These are phyloP conservation scores for Penicilliopsis zonata DNA, from an alignment of 495 filamentous ascomycete genomes.

Conservation along the genomic window DNA sequence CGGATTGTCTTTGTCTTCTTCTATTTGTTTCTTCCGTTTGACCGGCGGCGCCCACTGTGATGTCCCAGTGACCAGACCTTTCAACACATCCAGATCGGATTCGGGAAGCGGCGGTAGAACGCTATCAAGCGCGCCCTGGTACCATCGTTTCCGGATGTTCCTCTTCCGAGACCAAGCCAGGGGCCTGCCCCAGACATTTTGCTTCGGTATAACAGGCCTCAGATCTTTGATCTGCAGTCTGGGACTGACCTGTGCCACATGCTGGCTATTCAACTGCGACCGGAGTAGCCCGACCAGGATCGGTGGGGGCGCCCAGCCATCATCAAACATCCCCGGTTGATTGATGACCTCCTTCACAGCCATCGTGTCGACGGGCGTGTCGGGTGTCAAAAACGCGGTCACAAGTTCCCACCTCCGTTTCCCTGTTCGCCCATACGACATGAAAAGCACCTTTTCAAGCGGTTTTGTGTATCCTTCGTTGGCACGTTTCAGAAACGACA, in stretches of 20 bases:
- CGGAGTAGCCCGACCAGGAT: constrained; percentile 21
- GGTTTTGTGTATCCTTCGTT: constrained; percentile 51
- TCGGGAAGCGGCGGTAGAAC: constrained; percentile 62
- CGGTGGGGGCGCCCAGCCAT: constrained; percentile 24
- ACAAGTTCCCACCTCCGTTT: constrained; percentile 53
- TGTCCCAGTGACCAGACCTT: constrained; percentile 42
- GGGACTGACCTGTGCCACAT: constrained; percentile 9
- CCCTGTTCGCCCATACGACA: constrained; percentile 66
- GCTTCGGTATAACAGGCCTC: constrained; percentile 41
- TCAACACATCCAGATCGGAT: constrained; percentile 51
- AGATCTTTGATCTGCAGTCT: constrained; percentile 23
- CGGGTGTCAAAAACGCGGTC: constrained; percentile 26
- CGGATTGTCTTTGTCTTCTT: constrained; percentile 1
- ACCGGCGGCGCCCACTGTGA: constrained; percentile 29
- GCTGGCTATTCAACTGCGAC: constrained; percentile 20
- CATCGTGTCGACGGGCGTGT: constrained; percentile 19
- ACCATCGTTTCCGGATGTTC: constrained; percentile 51
- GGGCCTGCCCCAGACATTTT: constrained; percentile 52
- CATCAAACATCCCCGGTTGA: constrained; percentile 9
- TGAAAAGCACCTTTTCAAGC: constrained; percentile 49
- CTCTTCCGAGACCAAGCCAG: constrained; percentile 36
- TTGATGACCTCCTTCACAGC: constrained; percentile 11
- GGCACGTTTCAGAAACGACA: constrained; percentile 39
- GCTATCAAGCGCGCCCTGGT: constrained; percentile 37
- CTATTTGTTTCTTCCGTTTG: constrained; percentile 18